These are phyloP conservation scores for Henckelia pumila DNA, from an alignment of 257 asterid genomes.

Conservation along the genomic window DNA sequence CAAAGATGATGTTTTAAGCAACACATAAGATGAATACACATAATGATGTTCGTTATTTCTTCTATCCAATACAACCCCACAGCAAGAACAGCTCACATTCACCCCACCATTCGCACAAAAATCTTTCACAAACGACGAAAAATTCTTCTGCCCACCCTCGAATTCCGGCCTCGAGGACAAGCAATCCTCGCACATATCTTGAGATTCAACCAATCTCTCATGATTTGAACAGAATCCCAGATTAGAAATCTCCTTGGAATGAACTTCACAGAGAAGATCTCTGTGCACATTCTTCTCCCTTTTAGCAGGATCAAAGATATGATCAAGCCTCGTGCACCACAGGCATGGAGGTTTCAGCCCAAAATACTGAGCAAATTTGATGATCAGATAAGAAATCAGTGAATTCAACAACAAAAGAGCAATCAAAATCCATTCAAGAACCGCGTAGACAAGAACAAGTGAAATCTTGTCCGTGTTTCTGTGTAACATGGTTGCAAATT, in stretches of 20 bases:
- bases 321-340: slow-evolving; percentile 83
- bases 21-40: slow-evolving; percentile 39
- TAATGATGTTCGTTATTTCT: slow-evolving; percentile 5
- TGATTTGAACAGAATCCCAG: slow-evolving; percentile 69
- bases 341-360: slow-evolving; percentile 83
- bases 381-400: slow-evolving; percentile 68
- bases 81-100: slow-evolving; percentile 66
- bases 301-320: slow-evolving; percentile 46
- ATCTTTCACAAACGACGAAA: slow-evolving; percentile 31
- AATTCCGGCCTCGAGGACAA: slow-evolving; percentile 50
- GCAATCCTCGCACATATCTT: slow-evolving; percentile 81
- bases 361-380: slow-evolving; percentile 64
- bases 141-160: slow-evolving; percentile 35
- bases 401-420: slow-evolving; percentile 72
- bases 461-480: slow-evolving; percentile 68
- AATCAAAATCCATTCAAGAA: slow-evolving; percentile 84
- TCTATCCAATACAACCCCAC: slow-evolving; percentile 47
- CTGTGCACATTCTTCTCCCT: slow-evolving; percentile 38
- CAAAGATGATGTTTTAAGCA: slow-evolving; percentile 65
- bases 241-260: slow-evolving; percentile 62
- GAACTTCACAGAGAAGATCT: slow-evolving; percentile 79
- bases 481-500: slow-evolving; percentile 82
- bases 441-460: slow-evolving; percentile 70
- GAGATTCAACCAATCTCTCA: slow-evolving; percentile 54
- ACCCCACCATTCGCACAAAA: slow-evolving; percentile 48